Evolutionary conservation across 1,284 basidiomycete species (phyloP).

Genomic region (Ceratobasidium sp.): DNA sequence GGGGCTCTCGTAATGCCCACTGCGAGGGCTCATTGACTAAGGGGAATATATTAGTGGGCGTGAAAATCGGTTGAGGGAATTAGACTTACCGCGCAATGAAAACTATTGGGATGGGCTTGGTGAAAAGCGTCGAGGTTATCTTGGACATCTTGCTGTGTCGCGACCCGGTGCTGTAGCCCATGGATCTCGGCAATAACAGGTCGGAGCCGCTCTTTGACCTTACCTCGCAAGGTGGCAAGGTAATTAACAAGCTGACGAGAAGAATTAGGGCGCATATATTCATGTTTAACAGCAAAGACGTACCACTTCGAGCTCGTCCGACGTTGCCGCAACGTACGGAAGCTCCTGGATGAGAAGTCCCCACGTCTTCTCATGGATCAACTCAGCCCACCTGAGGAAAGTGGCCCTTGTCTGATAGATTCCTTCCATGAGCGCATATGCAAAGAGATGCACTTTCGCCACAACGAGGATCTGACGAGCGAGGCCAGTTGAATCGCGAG

Average conservation of each 20-base stretch:
- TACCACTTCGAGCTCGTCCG: conserved; percentile 5
- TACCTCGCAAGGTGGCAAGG: neutral
- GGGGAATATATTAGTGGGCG: neutral
- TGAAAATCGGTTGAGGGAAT: too few species aligned
- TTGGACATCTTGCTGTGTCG: neutral
- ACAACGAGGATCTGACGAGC: too few species aligned
- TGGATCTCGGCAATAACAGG: neutral
- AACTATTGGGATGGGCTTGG: neutral
- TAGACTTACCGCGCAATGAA: conserved; percentile 9
- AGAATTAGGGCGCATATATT: neutral
- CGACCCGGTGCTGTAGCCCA: neutral
- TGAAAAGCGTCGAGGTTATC: neutral
- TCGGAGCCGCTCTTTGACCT: too few species aligned
- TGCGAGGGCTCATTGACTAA: too few species aligned
- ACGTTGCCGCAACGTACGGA: neutral
- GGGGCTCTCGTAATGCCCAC: conserved; percentile 19
- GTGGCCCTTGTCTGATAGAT: conserved; percentile 17
- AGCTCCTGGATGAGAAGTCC: too few species aligned
- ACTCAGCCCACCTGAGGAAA: neutral
- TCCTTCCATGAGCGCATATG: neutral
- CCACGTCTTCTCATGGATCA: conserved; percentile 1
- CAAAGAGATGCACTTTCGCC: too few species aligned
- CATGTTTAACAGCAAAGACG: neutral
- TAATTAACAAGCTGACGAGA: conserved; percentile 17
- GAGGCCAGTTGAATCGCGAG: too few species aligned